These are phyloP conservation scores for Vitellaria paradoxa DNA, from an alignment of 179 eudicot genomes.

Conservation along the genomic window DNA sequence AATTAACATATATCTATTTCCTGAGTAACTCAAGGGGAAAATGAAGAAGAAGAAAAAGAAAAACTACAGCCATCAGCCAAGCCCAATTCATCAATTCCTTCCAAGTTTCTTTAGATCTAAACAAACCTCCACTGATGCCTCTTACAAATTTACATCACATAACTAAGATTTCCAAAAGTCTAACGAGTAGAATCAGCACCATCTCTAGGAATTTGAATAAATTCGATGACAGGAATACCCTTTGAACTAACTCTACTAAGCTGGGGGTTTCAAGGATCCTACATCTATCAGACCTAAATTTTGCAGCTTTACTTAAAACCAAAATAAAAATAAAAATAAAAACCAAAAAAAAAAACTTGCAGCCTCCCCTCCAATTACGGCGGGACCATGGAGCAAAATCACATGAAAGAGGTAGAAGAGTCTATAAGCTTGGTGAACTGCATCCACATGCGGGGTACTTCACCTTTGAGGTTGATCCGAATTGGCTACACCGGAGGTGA, in stretches of 20 bases:
- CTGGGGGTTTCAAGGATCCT: constrained; percentile 19
- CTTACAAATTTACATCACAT: constrained; percentile 9
- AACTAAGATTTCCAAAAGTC: not conserved
- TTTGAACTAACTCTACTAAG: constrained; percentile 20
- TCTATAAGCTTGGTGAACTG: not conserved
- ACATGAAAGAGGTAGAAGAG: not conserved
- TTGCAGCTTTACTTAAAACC: constrained; percentile 5
- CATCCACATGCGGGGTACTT: not conserved
- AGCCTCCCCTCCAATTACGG: constrained; percentile 12
- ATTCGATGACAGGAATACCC: not conserved
- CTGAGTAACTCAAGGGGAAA: not conserved
- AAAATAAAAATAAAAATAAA: too few species aligned
- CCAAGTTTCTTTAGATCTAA: not conserved
- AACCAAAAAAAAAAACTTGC: not conserved
- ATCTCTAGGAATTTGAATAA: not conserved
- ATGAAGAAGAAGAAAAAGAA: not conserved
- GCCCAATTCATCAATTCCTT: not conserved
- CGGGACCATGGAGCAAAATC: constrained; percentile 5
- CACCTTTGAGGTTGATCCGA: constrained; percentile 60
- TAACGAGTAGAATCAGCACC: constrained; percentile 3
- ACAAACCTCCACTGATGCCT: not conserved
- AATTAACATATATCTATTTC: constrained; percentile 5
- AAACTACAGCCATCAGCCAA: not conserved
- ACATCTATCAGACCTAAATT: constrained; percentile 14
- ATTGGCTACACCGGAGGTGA: constrained; percentile 35